These are phyloP conservation scores for Murraya koenigii DNA, from an alignment of 345 rosid species.

Conservation along the genomic window DNA sequence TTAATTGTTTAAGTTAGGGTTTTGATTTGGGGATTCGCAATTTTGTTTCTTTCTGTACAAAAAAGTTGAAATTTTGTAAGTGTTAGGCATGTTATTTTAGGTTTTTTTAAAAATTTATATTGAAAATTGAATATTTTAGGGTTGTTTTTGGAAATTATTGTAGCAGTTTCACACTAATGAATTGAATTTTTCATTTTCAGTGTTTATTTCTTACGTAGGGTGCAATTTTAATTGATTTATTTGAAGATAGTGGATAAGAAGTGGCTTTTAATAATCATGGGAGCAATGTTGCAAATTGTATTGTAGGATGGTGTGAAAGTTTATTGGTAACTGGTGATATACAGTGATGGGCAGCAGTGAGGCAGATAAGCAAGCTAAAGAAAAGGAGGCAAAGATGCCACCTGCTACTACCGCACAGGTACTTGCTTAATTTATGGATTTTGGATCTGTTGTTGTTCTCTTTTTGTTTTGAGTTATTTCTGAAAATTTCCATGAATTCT, in stretches of 20 bases:
- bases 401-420: constrained; percentile 67
- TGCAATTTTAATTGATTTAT: constrained; percentile 7
- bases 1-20: neutral
- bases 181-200: neutral
- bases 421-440: constrained; percentile 11
- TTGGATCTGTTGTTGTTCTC: constrained; percentile 4
- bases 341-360: constrained; percentile 67
- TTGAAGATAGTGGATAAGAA: neutral
- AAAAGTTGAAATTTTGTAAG: neutral
- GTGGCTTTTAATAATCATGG: neutral
- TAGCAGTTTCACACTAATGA: neutral
- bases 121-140: neutral
- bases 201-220: neutral
- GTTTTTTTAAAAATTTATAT: neutral
- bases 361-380: constrained; percentile 64
- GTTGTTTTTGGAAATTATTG: neutral
- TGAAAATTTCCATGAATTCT: neutral
- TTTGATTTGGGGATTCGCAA: neutral
- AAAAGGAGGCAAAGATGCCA: constrained; percentile 63
- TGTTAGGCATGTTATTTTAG: neutral
- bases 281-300: constrained; percentile 9
- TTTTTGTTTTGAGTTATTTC: constrained; percentile 8
- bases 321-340: constrained; percentile 19
- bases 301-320: constrained; percentile 49
- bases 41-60: neutral